Evolutionary conservation across 768 basidiomycete genomes (phyloP).

Genomic region (Mycena indigotica): DNA sequence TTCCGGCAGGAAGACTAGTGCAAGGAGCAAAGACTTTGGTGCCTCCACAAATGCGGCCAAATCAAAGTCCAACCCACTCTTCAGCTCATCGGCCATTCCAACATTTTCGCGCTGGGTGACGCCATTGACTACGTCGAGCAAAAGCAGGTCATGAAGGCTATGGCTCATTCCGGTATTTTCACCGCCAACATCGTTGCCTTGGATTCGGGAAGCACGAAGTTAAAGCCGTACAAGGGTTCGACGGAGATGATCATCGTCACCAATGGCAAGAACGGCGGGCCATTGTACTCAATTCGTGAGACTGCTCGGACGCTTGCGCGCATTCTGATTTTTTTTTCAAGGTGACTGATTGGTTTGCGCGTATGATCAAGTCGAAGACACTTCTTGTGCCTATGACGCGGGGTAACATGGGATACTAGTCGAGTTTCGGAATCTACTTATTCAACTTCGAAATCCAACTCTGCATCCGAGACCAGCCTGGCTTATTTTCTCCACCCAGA

Average conservation of each 20-base stretch:
- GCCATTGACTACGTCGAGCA: constrained; percentile 56
- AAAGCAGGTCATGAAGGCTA: constrained; percentile 53
- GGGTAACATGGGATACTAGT: constrained; percentile 11
- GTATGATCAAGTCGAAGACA: constrained; percentile 27
- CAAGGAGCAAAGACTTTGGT: constrained; percentile 65
- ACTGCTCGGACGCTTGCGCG: constrained; percentile 38
- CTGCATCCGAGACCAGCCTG: no score
- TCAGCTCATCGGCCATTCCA: constrained; percentile 48
- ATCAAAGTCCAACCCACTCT: constrained; percentile 54
- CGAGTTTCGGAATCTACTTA: no score
- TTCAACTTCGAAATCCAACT: no score
- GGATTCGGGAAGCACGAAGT: constrained; percentile 26
- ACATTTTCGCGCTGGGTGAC: constrained; percentile 63
- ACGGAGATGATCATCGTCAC: constrained; percentile 57
- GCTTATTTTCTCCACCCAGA: constrained; percentile 85
- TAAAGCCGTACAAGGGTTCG: constrained; percentile 51
- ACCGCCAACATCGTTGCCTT: constrained; percentile 48
- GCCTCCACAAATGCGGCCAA: constrained; percentile 46
- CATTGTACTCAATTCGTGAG: constrained; percentile 40
- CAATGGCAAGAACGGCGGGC: constrained; percentile 47
- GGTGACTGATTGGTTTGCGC: not conserved
- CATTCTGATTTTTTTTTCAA: not conserved
- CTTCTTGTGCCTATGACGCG: constrained; percentile 23
- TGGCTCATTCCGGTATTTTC: constrained; percentile 44
- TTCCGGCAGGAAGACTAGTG: constrained; percentile 81